These are phyloP conservation scores for Dactylonectria macrodidyma DNA, from an alignment of 2,329 filamentous ascomycete genomes.

Conservation along the genomic window DNA sequence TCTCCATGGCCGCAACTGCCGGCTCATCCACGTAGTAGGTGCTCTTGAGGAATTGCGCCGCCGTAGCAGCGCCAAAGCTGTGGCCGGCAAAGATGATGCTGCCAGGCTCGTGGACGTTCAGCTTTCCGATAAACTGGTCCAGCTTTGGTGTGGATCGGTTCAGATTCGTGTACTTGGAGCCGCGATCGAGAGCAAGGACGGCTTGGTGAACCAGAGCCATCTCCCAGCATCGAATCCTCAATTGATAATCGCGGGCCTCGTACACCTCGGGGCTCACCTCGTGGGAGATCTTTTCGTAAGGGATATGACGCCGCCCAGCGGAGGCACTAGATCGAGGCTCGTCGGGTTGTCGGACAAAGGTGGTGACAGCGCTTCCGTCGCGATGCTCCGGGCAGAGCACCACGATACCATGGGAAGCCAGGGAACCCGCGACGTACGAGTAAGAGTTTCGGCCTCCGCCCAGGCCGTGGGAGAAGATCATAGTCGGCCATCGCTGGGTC, in stretches of 20 bases:
- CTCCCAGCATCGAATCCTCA: slow-evolving; percentile 85
- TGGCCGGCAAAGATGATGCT: slow-evolving; percentile 84
- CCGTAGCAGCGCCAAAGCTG: slow-evolving; percentile 83
- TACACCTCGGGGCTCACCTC: slow-evolving; percentile 76
- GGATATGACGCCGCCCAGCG: slow-evolving; percentile 53
- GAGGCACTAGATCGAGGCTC: slow-evolving; percentile 51
- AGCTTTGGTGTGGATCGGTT: slow-evolving; percentile 67
- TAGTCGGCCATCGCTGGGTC: slow-evolving; percentile 79
- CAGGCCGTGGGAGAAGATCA: slow-evolving; percentile 89
- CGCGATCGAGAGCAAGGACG: slow-evolving; percentile 75
- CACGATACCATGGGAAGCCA: slow-evolving; percentile 86
- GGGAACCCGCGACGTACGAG: slow-evolving; percentile 83
- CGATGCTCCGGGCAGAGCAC: slow-evolving; percentile 88
- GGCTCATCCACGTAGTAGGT: slow-evolving; percentile 75
- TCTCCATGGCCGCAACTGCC: slow-evolving; percentile 62
- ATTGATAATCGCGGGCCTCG: slow-evolving; percentile 77
- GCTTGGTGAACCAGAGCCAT: slow-evolving; percentile 79
- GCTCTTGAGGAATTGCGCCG: slow-evolving; percentile 84
- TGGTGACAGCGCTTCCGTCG: slow-evolving; percentile 84
- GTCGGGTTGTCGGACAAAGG: slow-evolving; percentile 76
- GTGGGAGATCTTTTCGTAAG: slow-evolving; percentile 72
- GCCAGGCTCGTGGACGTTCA: slow-evolving; percentile 80
- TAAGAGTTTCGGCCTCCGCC: slow-evolving; percentile 88
- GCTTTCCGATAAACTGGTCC: slow-evolving; percentile 69
- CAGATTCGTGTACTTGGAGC: slow-evolving; percentile 65